Evolutionary conservation across 192 early-diverging fungal genomes (phyloP).

Genomic region (Neocallimastix lanati): DNA sequence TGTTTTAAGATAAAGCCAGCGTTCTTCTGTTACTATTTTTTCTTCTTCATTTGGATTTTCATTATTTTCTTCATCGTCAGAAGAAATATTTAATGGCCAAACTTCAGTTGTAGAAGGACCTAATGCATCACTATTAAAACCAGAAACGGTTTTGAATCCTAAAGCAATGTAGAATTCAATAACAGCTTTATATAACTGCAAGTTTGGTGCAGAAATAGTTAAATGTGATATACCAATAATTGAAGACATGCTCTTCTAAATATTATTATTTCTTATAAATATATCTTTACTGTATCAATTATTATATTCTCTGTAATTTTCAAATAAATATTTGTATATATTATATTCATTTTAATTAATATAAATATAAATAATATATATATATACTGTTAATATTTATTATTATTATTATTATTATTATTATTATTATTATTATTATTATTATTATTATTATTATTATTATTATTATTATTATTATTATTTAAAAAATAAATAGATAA

Average conservation of each 20-base stretch:
- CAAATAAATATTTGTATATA: no score
- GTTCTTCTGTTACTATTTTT: conserved; percentile 8
- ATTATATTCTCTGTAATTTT: not conserved
- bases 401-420: no score
- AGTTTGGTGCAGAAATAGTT: conserved; percentile 8
- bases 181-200: conserved; percentile 6
- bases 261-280: not conserved
- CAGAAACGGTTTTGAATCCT: conserved; percentile 29
- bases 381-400: no score
- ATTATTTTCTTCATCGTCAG: conserved; percentile 18
- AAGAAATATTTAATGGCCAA: conserved; percentile 6
- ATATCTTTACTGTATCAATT: not conserved
- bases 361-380: no score
- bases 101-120: conserved; percentile 5
- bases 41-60: conserved; percentile 14
- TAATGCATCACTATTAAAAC: conserved; percentile 3
- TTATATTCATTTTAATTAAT: no score
- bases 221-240: conserved; percentile 14
- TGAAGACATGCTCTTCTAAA: not conserved
- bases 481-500: no score
- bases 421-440: no score
- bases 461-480: no score
- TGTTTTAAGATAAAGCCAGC: conserved; percentile 6
- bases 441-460: no score
- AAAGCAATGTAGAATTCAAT: conserved; percentile 34